phyloP scores from a whole-genome alignment of 2,329 filamentous ascomycete species.

The Cucurbitaria berberidis region DNA sequence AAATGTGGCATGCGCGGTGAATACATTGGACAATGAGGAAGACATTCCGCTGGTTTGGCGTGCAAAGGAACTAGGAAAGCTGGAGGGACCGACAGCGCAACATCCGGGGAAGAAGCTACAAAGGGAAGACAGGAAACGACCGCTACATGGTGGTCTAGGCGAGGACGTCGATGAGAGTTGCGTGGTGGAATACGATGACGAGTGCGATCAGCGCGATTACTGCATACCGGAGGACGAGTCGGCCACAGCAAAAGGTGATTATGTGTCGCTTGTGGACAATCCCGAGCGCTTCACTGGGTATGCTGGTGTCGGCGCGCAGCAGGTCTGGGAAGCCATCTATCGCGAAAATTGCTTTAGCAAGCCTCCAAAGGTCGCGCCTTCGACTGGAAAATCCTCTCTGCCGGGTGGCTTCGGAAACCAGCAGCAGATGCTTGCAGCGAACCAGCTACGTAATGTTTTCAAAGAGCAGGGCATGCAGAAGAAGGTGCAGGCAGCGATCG shows the following conservation, averaged over 20 bases:
- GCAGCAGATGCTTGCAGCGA: conserved; percentile 60
- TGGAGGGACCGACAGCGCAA: conserved; percentile 87
- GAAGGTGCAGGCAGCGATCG: conserved; percentile 63
- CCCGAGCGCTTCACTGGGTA: conserved; percentile 97
- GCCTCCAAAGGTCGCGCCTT: conserved; percentile 42
- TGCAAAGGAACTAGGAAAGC: conserved; percentile 86
- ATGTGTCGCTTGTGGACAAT: conserved; percentile 91
- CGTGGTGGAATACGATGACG: conserved; percentile 95
- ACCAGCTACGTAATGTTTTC: conserved; percentile 67
- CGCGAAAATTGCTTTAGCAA: conserved; percentile 91
- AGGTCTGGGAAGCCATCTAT: conserved; percentile 97
- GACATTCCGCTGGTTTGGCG: conserved; percentile 93
- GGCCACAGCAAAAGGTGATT: conserved; percentile 85
- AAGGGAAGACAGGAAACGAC: conserved; percentile 71
- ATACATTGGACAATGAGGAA: conserved; percentile 92
- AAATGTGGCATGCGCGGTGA: conserved; percentile 94
- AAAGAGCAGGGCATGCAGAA: conserved; percentile 66
- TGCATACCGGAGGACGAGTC: conserved; percentile 96
- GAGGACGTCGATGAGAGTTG: conserved; percentile 92
- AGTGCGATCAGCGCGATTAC: conserved; percentile 96
- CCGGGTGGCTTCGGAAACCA: conserved; percentile 53
- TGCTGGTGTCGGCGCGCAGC: conserved; percentile 78
- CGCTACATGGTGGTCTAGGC: conserved; percentile 81
- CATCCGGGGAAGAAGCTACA: conserved; percentile 82
- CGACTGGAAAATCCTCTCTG: conserved; percentile 39